These are phyloP conservation scores for Silene uniflora DNA, from an alignment of 148 eudicot species.

Conservation along the genomic window DNA sequence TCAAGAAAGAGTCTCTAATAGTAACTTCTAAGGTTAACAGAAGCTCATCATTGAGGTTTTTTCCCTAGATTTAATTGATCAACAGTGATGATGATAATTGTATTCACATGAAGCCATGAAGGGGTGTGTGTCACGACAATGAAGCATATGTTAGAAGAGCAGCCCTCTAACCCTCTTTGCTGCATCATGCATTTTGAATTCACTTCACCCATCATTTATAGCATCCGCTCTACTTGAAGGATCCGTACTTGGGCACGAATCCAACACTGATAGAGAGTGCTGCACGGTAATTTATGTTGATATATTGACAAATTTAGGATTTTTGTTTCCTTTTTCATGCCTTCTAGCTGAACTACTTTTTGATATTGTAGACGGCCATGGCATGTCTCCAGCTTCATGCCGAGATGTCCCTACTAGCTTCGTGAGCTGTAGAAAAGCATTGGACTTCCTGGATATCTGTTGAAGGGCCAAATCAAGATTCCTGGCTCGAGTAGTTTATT, in stretches of 20 bases:
- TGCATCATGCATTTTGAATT: slow-evolving; percentile 67
- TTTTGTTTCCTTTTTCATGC: not conserved
- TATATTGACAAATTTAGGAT: not conserved
- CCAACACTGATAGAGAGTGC: slow-evolving; percentile 85
- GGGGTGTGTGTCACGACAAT: slow-evolving; percentile 67
- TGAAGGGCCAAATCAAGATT: slow-evolving; percentile 54
- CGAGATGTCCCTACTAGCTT: slow-evolving; percentile 90
- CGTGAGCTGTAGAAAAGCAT: slow-evolving; percentile 63
- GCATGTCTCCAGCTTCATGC: slow-evolving; percentile 87
- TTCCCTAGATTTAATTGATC: not conserved
- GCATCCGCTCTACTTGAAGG: slow-evolving; percentile 76
- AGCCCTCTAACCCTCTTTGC: slow-evolving; percentile 88
- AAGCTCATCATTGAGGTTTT: not conserved
- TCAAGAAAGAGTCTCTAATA: too few relatives aligned
- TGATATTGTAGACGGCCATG: slow-evolving; percentile 63
- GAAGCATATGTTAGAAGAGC: slow-evolving; percentile 89
- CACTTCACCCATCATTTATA: slow-evolving; percentile 87
- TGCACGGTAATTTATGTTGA: slow-evolving; percentile 55
- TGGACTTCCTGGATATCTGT: slow-evolving; percentile 44
- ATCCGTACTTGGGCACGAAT: slow-evolving; percentile 78
- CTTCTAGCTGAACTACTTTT: not conserved
- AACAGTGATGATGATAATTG: not conserved
- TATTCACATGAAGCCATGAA: slow-evolving; percentile 38
- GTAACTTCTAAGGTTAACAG: too few relatives aligned
- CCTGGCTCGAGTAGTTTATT: slow-evolving; percentile 41